A percentile compares a stretch with the other conserved stretches of the same genome.
These are phyloP conservation scores for Pichia paraexigua DNA, from an alignment of 805 yeast genomes.

Conservation along the genomic window DNA sequence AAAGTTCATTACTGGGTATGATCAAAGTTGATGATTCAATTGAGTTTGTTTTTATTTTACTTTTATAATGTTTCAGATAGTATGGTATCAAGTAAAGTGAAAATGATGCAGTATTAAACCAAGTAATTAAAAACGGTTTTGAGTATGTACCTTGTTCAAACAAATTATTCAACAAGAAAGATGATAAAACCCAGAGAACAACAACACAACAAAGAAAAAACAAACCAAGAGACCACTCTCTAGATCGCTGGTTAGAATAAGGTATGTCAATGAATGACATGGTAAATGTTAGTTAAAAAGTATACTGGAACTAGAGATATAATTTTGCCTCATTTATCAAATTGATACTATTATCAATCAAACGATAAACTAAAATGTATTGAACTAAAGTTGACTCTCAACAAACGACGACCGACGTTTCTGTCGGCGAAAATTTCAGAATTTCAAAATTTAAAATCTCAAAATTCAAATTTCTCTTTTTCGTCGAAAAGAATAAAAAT, in stretches of 20 bases:
- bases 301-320: too few relatives aligned
- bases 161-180: slow-evolving; percentile 72
- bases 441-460: too few relatives aligned
- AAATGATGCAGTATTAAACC: slow-evolving; percentile 82
- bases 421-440: background rate
- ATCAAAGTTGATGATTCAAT: slow-evolving; percentile 1
- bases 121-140: slow-evolving; percentile 90
- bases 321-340: background rate
- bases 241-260: slow-evolving; percentile 2
- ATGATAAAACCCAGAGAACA: slow-evolving; percentile 83
- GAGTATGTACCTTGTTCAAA: slow-evolving; percentile 61
- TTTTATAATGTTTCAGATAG: slow-evolving; percentile 13
- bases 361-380: background rate
- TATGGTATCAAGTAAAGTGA: slow-evolving; percentile 67
- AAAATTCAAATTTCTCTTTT: background rate
- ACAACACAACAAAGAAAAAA: slow-evolving; percentile 68
- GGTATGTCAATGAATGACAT: background rate
- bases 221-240: slow-evolving; percentile 72
- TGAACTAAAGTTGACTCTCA: background rate
- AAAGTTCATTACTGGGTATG: background rate
- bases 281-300: too few relatives aligned
- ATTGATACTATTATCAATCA: background rate
- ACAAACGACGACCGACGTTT: background rate
- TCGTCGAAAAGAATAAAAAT: background rate
- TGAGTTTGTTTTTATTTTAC: background rate